phyloP scores from a whole-genome alignment of 2,329 filamentous ascomycete species.

The Trichoderma hamatum region DNA sequence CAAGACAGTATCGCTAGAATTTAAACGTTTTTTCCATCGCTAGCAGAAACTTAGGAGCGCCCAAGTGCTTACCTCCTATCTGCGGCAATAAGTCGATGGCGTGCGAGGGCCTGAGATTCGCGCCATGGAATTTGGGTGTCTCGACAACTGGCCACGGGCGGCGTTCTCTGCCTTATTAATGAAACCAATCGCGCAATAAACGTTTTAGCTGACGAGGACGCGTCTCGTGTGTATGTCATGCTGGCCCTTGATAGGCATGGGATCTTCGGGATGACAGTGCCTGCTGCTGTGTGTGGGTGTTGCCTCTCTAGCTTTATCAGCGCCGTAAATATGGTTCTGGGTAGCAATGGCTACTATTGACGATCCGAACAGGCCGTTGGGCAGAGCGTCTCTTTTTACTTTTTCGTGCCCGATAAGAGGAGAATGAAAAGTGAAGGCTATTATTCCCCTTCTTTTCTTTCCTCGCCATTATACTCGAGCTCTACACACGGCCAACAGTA shows the following conservation, averaged over 20 bases:
- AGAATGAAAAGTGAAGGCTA: not conserved
- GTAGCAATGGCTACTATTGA: slow-evolving; percentile 13
- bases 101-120: slow-evolving; percentile 23
- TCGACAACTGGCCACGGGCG: not conserved
- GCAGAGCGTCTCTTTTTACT: not conserved
- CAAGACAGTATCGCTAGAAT: not conserved
- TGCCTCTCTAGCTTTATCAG: not conserved
- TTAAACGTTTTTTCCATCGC: not conserved
- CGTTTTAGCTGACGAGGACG: slow-evolving; percentile 25
- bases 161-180: slow-evolving; percentile 22
- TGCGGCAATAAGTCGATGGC: slow-evolving; percentile 16
- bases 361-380: slow-evolving; percentile 9
- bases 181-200: slow-evolving; percentile 26
- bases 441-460: not conserved
- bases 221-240: slow-evolving; percentile 25
- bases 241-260: slow-evolving; percentile 13
- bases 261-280: slow-evolving; percentile 13
- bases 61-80: slow-evolving; percentile 6
- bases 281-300: not conserved
- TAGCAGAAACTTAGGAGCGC: not conserved
- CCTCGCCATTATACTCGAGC: not conserved
- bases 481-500: too few relatives aligned
- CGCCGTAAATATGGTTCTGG: slow-evolving; percentile 19
- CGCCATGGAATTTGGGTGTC: slow-evolving; percentile 22
- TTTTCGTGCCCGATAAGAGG: slow-evolving; percentile 9